Percentiles rank a stretch among this genome's conserved stretches.
phyloP scores from a whole-genome alignment of 345 rosid species.

The Citrus maxima region DNA sequence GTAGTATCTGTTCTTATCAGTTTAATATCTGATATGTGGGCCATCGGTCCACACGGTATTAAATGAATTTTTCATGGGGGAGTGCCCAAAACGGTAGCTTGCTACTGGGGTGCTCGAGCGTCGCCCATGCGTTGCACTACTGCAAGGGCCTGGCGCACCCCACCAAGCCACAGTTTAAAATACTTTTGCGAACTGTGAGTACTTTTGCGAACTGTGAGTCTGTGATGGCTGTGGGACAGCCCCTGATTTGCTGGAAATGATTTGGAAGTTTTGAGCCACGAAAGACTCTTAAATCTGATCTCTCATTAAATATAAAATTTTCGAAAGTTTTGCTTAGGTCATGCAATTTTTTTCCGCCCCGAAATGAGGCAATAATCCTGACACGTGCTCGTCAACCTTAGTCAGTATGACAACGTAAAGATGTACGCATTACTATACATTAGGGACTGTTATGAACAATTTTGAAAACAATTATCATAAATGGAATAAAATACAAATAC shows the following conservation, averaged over 20 bases:
- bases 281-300: accelerated
- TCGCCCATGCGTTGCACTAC: background rate
- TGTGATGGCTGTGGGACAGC: accelerated
- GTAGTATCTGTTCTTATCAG: conserved; percentile 68
- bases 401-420: too few relatives aligned
- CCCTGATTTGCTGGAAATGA: accelerated
- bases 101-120: background rate
- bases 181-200: too few relatives aligned
- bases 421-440: too few relatives aligned
- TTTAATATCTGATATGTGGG: conserved; percentile 56
- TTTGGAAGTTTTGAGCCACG: too few relatives aligned
- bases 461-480: too few relatives aligned
- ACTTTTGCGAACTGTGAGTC: too few relatives aligned
- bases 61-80: background rate
- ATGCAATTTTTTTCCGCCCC: accelerated
- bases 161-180: accelerated
- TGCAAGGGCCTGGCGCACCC: background rate
- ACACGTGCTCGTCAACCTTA: too few relatives aligned
- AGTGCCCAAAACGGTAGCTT: background rate
- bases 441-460: too few relatives aligned
- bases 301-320: too few relatives aligned
- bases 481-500: too few relatives aligned
- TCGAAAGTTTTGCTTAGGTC: accelerated
- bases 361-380: too few relatives aligned
- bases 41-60: background rate